A percentile compares a stretch with the other conserved stretches of the same genome.
Evolutionary conservation across 2,329 filamentous ascomycete species (phyloP).

Genomic region (Neopestalotiopsis sp.): DNA sequence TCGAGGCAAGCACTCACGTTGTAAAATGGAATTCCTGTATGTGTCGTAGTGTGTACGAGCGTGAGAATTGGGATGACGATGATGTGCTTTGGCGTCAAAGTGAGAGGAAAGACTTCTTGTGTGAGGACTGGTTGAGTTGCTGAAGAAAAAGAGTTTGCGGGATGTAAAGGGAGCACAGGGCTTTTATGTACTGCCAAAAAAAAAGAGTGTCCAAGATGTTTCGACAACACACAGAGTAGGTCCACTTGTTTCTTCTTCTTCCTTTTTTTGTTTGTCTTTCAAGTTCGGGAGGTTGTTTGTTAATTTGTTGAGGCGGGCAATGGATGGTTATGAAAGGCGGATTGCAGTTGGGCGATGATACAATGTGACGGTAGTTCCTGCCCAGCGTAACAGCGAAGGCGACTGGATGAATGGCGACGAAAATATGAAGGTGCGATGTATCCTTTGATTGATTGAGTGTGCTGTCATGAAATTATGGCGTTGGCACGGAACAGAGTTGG

Average conservation of each 20-base stretch:
- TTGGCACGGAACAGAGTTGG: not conserved
- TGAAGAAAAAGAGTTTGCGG: not conserved
- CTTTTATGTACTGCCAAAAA: constrained; percentile 21
- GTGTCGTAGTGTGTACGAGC: not conserved
- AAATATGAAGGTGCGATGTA: not conserved
- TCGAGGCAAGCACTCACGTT: not conserved
- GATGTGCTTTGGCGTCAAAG: not conserved
- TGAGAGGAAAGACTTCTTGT: not conserved
- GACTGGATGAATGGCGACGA: not conserved
- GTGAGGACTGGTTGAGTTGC: constrained; percentile 4
- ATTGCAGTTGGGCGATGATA: constrained; percentile 5
- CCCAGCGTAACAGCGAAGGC: not conserved
- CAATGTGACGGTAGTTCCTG: constrained; percentile 6
- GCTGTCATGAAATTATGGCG: not conserved
- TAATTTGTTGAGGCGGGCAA: constrained; percentile 16
- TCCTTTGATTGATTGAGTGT: too few species aligned
- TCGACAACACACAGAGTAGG: constrained; percentile 3
- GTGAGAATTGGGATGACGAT: not conserved
- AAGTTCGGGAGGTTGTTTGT: constrained; percentile 19
- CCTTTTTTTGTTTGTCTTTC: constrained; percentile 18
- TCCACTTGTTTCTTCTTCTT: constrained; percentile 20
- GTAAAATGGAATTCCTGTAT: not conserved
- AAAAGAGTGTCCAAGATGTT: not conserved
- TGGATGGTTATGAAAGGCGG: constrained; percentile 7
- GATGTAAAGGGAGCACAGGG: constrained; percentile 21